A percentile compares a stretch with the other conserved stretches of the same genome.
Evolutionary conservation across 1,284 basidiomycete genomes (phyloP).

Genomic region (Ganoderma multipileum): DNA sequence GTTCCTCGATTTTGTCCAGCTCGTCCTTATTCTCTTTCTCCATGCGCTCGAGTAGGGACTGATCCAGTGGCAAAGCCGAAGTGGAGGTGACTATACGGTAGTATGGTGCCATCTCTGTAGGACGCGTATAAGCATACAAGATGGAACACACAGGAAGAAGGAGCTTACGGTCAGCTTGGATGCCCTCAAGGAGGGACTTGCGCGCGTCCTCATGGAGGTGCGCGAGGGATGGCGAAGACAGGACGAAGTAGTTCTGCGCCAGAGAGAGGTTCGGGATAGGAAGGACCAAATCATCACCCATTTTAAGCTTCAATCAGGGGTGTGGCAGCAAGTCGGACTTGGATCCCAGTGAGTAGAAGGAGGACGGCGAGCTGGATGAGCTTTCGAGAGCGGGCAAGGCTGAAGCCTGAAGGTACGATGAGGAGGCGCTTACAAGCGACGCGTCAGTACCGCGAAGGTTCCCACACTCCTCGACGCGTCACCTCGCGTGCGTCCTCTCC

Average conservation of each 20-base stretch:
- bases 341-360: constrained; percentile 11
- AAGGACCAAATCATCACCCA: constrained; percentile 86
- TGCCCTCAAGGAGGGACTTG: constrained; percentile 73
- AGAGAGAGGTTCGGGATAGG: constrained; percentile 88
- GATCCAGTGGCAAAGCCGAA: constrained; percentile 56
- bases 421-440: constrained; percentile 38
- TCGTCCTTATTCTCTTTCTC: constrained; percentile 81
- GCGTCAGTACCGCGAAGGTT: constrained; percentile 41
- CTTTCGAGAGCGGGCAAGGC: constrained; percentile 8
- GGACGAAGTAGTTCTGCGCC: constrained; percentile 79
- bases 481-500: constrained; percentile 32
- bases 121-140: not conserved
- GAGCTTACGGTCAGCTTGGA: constrained; percentile 84
- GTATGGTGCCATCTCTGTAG: constrained; percentile 85
- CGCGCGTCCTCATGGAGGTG: constrained; percentile 74
- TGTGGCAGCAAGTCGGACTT: not conserved
- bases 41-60: constrained; percentile 70
- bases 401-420: constrained; percentile 20
- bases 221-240: constrained; percentile 67
- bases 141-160: not conserved
- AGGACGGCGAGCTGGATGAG: constrained; percentile 8
- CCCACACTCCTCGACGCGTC: constrained; percentile 52
- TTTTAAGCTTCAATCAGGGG: constrained; percentile 38
- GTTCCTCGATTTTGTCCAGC: constrained; percentile 80
- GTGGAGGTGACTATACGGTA: constrained; percentile 63